Conservation (phyloP, 2,329 filamentous ascomycete genomes). For the Fusarium sulawesiense region DNA sequence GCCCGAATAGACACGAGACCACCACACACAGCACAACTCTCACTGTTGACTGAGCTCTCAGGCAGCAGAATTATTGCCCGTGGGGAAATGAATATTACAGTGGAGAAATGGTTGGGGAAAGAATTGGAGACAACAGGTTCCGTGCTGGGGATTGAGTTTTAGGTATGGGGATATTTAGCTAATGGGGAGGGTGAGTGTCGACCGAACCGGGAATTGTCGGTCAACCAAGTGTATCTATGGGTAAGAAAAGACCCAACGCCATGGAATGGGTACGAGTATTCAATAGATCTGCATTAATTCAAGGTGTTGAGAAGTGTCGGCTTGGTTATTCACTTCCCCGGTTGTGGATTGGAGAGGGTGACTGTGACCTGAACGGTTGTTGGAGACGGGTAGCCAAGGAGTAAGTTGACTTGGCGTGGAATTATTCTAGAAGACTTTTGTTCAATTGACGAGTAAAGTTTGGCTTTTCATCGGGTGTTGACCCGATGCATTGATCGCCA, state of each 20-base stretch:
- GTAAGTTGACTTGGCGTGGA: neutral
- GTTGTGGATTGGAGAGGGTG: neutral
- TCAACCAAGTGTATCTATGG: no score
- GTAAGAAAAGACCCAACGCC: neutral
- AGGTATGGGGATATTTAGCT: neutral
- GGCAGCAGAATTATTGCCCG: slow-evolving; percentile 24
- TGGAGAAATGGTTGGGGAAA: slow-evolving; percentile 14
- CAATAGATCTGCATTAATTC: neutral
- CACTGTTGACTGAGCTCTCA: neutral
- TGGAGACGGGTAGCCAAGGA: neutral
- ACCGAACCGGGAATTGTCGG: slow-evolving; percentile 1
- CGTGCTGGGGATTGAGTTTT: neutral
- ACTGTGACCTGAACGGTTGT: neutral
- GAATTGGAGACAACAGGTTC: slow-evolving; percentile 6
- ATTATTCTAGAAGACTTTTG: neutral
- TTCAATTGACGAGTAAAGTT: neutral
- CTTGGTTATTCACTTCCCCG: neutral
- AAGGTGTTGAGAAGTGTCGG: neutral
- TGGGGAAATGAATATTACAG: slow-evolving; percentile 16
- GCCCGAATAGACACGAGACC: slow-evolving; percentile 17
- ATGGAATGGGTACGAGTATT: neutral
- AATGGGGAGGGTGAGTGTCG: slow-evolving; percentile 7
- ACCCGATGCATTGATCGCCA: neutral
- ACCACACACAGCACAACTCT: neutral
- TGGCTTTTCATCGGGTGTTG: neutral